A percentile compares a stretch with the other conserved stretches of the same genome.
Conservation (phyloP, 345 rosid species). For the Sisymbrium altissimum region DNA sequence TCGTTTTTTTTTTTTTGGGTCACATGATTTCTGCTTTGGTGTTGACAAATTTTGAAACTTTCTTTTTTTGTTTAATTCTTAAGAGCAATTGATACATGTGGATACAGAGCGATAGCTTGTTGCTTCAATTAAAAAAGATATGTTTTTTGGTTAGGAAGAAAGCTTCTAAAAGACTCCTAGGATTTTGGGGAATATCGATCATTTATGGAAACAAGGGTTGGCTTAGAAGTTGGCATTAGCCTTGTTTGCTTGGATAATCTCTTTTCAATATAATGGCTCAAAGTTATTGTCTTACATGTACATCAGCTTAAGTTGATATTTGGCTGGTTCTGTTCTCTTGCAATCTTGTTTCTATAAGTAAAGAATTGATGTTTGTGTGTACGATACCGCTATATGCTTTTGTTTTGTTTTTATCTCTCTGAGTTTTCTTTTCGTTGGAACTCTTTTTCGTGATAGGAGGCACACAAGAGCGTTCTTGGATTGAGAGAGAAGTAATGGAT, state of each 20-base stretch:
- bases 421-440: neutral
- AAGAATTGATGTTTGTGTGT: conserved; percentile 23
- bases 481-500: conserved; percentile 39
- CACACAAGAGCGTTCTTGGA: neutral
- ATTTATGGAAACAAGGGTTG: conserved; percentile 8
- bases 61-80: neutral
- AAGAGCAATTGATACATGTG: conserved; percentile 18
- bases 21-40: neutral
- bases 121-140: neutral
- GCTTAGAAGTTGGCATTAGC: conserved; percentile 25
- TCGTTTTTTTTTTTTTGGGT: neutral
- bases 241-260: neutral
- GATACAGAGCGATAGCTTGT: conserved; percentile 23
- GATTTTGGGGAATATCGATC: conserved; percentile 1
- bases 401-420: conserved; percentile 3
- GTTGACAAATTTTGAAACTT: neutral
- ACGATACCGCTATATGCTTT: neutral
- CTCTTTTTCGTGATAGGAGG: neutral
- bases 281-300: neutral
- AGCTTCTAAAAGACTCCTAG: conserved; percentile 18
- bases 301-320: neutral
- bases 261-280: neutral
- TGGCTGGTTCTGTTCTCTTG: neutral
- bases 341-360: conserved; percentile 12
- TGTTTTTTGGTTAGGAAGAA: neutral